phyloP scores from a whole-genome alignment of 805 yeast genomes.

The Schizosaccharomyces lindneri region DNA sequence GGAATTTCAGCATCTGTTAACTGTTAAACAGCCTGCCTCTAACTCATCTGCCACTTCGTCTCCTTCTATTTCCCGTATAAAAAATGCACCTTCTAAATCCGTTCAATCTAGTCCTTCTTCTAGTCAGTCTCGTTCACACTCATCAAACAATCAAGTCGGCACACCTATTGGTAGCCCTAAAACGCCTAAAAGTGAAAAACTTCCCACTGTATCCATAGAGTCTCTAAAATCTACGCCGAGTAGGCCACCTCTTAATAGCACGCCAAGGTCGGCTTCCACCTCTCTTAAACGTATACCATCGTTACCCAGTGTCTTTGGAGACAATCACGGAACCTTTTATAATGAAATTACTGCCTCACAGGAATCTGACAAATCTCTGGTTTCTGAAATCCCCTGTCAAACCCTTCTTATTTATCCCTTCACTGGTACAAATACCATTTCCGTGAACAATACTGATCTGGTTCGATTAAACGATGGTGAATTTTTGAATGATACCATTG shows the following conservation, averaged over 20 bases:
- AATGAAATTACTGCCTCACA: background rate
- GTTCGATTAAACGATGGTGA: slow-evolving; percentile 53
- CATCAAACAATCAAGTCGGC: no score
- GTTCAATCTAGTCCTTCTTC: no score
- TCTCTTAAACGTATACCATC: no score
- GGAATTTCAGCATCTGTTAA: background rate
- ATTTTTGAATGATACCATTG: slow-evolving; percentile 73
- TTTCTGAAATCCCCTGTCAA: background rate
- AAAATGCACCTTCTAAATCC: background rate
- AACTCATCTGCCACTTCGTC: background rate
- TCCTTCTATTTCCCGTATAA: background rate
- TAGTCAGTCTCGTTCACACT: no score
- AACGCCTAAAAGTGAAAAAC: no score
- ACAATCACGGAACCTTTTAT: no score
- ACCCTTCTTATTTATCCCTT: background rate
- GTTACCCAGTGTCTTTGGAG: no score
- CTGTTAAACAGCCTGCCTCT: background rate
- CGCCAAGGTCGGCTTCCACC: no score
- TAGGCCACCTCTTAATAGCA: no score
- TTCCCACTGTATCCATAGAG: no score
- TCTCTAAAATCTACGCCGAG: no score
- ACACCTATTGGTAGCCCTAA: no score
- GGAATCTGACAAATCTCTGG: background rate
- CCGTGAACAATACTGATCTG: slow-evolving; percentile 46
- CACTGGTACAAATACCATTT: slow-evolving; percentile 15